A percentile compares a stretch with the other conserved stretches of the same genome.
Evolutionary conservation across 495 filamentous ascomycete genomes (phyloP).

Genomic region (Neurospora cerealis): DNA sequence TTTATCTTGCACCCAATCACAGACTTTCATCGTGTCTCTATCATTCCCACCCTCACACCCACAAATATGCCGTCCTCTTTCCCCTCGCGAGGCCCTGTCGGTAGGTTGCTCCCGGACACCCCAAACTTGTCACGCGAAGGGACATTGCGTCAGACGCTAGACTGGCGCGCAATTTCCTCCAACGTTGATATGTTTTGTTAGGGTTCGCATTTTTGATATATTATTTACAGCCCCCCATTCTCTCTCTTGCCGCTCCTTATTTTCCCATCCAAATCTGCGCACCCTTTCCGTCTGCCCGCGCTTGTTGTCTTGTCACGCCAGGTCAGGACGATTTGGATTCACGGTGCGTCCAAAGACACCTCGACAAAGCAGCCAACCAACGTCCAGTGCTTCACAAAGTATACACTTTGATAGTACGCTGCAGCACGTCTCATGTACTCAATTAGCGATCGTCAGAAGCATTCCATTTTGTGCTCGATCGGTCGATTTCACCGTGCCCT

Average conservation of each 20-base stretch:
- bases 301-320: neutral
- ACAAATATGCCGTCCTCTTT: neutral
- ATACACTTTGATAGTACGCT: neutral
- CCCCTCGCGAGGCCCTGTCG: neutral
- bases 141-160: constrained; percentile 16
- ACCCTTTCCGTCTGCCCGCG: neutral
- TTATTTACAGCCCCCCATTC: neutral
- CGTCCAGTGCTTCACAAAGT: neutral
- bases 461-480: neutral
- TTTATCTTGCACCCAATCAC: constrained; percentile 15
- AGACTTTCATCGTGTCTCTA: constrained; percentile 1
- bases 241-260: neutral
- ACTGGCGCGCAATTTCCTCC: constrained; percentile 6
- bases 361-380: neutral
- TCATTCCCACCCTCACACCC: neutral
- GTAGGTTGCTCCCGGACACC: neutral
- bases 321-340: neutral
- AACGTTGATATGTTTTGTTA: neutral
- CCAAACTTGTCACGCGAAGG: neutral
- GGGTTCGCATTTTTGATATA: neutral
- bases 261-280: neutral
- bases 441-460: neutral
- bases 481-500: neutral
- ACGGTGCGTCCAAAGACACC: neutral
- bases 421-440: neutral